Conservation (phyloP, 495 filamentous ascomycete species). For the Podospora conica region DNA sequence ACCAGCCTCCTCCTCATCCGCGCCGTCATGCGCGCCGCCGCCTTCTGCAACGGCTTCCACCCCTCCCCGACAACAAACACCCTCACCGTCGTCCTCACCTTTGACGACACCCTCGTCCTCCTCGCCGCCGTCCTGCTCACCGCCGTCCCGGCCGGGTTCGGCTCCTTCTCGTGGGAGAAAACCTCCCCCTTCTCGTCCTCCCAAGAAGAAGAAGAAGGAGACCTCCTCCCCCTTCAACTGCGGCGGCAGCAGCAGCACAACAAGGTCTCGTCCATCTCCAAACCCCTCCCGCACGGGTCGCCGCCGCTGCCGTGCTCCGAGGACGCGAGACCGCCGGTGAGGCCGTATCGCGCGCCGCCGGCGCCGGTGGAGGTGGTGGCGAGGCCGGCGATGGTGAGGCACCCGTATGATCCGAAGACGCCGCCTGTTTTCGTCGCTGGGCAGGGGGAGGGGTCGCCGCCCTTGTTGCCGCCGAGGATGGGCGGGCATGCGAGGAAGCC, state of each 20-base stretch:
- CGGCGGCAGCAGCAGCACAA: background rate
- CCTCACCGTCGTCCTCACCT: slow-evolving; percentile 24
- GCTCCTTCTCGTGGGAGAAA: slow-evolving; percentile 21
- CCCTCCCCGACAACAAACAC: slow-evolving; percentile 24
- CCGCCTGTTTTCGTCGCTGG: background rate
- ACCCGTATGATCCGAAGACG: background rate
- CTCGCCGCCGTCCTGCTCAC: slow-evolving; percentile 26
- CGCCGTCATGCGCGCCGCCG: slow-evolving; percentile 28
- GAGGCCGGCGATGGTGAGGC: background rate
- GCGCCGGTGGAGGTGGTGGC: background rate
- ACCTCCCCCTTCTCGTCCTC: slow-evolving; percentile 21
- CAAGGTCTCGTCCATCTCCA: background rate
- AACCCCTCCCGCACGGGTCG: background rate
- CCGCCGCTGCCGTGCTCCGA: background rate
- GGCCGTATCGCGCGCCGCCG: background rate
- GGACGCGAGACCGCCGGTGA: background rate
- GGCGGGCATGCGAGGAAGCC: background rate
- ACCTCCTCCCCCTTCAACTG: slow-evolving; percentile 1
- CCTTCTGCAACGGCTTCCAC: slow-evolving; percentile 25
- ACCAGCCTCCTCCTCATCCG: slow-evolving; percentile 29
- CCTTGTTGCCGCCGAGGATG: background rate
- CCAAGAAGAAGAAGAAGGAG: background rate
- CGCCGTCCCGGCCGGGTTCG: slow-evolving; percentile 24
- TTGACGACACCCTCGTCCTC: slow-evolving; percentile 36
- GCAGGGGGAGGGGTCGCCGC: background rate